Conservation (phyloP, 495 filamentous ascomycete genomes). For the Penicillium malachiteum region DNA sequence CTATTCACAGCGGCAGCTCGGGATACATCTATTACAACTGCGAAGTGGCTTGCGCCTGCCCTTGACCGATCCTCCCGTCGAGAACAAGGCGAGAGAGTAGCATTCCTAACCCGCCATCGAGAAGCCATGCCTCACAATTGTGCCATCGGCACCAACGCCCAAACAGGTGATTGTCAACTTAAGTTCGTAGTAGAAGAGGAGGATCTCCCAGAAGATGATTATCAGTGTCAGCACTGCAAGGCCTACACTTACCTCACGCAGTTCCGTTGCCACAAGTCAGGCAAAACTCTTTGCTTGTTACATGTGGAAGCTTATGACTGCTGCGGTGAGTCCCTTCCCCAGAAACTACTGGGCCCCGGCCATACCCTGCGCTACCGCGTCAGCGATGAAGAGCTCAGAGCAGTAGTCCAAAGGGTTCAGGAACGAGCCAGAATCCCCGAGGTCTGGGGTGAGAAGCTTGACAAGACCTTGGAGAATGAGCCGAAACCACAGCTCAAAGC, state of each 20-base stretch:
- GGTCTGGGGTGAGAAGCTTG: conserved; percentile 86
- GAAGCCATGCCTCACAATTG: conserved; percentile 52
- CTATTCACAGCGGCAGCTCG: conserved; percentile 79
- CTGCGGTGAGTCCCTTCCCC: conserved; percentile 63
- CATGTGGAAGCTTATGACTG: conserved; percentile 79
- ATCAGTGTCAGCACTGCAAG: conserved; percentile 90
- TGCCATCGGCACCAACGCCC: conserved; percentile 34
- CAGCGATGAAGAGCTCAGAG: conserved; percentile 65
- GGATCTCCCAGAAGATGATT: conserved; percentile 84
- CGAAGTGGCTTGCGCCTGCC: conserved; percentile 91
- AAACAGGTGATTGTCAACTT: conserved; percentile 38
- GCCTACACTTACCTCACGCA: conserved; percentile 88
- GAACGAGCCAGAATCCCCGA: conserved; percentile 87
- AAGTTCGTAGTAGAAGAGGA: conserved; percentile 58
- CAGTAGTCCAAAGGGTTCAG: conserved; percentile 69
- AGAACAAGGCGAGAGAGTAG: conserved; percentile 65
- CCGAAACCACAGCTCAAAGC: conserved; percentile 82
- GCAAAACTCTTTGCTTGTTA: conserved; percentile 72
- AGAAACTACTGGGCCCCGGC: conserved; percentile 58
- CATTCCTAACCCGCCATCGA: conserved; percentile 65
- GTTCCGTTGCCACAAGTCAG: conserved; percentile 75
- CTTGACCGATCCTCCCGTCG: conserved; percentile 72
- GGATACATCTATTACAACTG: conserved; percentile 84
- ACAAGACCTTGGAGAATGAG: conserved; percentile 77
- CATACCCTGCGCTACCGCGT: conserved; percentile 75